A percentile compares a stretch with the other conserved stretches of the same genome.
phyloP scores from a whole-genome alignment of 192 early-diverging fungal genomes.

The Gaertneriomyces semiglobifer region DNA sequence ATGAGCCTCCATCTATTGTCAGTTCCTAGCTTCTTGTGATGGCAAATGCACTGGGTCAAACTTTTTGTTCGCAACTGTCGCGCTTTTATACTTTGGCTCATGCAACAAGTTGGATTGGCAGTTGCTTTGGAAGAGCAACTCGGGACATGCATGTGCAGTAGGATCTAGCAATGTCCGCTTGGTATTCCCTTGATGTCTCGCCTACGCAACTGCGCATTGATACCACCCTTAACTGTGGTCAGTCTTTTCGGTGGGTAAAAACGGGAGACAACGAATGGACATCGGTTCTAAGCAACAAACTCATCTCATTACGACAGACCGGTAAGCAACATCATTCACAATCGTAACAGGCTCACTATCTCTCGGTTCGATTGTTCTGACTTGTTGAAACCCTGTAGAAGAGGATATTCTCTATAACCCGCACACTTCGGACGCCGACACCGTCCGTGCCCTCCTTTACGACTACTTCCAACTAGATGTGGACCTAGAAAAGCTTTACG shows the following conservation, averaged over 20 bases:
- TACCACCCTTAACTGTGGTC: slow-evolving; percentile 81
- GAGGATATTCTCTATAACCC: slow-evolving; percentile 22
- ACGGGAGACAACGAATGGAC: slow-evolving; percentile 63
- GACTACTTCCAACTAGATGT: slow-evolving; percentile 89
- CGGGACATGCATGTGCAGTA: no score
- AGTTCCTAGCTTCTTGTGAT: no score
- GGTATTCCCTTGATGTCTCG: slow-evolving; percentile 12
- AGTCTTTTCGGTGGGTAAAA: slow-evolving; percentile 85
- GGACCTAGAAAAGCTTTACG: slow-evolving; percentile 47
- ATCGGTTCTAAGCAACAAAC: slow-evolving; percentile 52
- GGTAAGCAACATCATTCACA: slow-evolving; percentile 28
- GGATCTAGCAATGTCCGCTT: neutral
- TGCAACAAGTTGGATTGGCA: no score
- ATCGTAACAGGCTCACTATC: slow-evolving; percentile 30
- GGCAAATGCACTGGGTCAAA: no score
- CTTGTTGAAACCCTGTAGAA: slow-evolving; percentile 11
- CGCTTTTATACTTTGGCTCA: no score
- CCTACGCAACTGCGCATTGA: slow-evolving; percentile 67
- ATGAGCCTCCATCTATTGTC: slow-evolving; percentile 19
- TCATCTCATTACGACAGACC: slow-evolving; percentile 64
- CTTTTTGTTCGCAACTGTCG: no score
- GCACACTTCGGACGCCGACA: slow-evolving; percentile 18
- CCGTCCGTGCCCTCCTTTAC: slow-evolving; percentile 40
- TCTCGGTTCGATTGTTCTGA: slow-evolving; percentile 2
- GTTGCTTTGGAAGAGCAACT: no score